Conservation (phyloP, 2,329 filamentous ascomycete genomes). For the Hypoxylon sp. region DNA sequence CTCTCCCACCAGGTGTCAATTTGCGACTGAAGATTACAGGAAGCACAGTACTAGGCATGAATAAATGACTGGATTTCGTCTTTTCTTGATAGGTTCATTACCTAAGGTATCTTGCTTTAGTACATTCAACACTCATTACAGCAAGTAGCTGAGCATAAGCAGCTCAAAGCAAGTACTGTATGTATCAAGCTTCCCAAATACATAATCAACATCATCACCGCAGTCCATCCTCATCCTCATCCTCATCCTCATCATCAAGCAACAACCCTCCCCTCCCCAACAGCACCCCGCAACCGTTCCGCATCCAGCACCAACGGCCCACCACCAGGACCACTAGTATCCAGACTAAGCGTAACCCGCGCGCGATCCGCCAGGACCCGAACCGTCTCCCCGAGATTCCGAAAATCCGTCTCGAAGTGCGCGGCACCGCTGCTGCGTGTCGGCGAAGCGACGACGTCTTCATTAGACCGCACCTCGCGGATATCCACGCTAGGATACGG, state of each 20-base stretch:
- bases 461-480: slow-evolving; percentile 60
- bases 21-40: too few species aligned
- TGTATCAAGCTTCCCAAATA: too few species aligned
- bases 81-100: too few species aligned
- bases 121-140: too few species aligned
- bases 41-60: too few species aligned
- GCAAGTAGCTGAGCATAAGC: too few species aligned
- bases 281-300: slow-evolving; percentile 51
- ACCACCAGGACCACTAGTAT: slow-evolving; percentile 70
- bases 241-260: slow-evolving; percentile 16
- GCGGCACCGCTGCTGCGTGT: slow-evolving; percentile 28
- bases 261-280: slow-evolving; percentile 27
- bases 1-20: too few species aligned
- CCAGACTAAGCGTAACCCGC: slow-evolving; percentile 77
- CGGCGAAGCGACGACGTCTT: slow-evolving; percentile 29
- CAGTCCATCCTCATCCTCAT: neutral
- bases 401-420: slow-evolving; percentile 80
- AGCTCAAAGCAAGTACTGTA: too few species aligned
- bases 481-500: slow-evolving; percentile 83
- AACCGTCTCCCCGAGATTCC: slow-evolving; percentile 80
- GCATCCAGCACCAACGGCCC: slow-evolving; percentile 73
- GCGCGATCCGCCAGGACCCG: slow-evolving; percentile 75
- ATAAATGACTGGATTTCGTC: too few species aligned
- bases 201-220: too few species aligned
- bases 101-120: too few species aligned